These are phyloP conservation scores for Neonothopanus nambi DNA, from an alignment of 1,284 basidiomycete species.

Conservation along the genomic window DNA sequence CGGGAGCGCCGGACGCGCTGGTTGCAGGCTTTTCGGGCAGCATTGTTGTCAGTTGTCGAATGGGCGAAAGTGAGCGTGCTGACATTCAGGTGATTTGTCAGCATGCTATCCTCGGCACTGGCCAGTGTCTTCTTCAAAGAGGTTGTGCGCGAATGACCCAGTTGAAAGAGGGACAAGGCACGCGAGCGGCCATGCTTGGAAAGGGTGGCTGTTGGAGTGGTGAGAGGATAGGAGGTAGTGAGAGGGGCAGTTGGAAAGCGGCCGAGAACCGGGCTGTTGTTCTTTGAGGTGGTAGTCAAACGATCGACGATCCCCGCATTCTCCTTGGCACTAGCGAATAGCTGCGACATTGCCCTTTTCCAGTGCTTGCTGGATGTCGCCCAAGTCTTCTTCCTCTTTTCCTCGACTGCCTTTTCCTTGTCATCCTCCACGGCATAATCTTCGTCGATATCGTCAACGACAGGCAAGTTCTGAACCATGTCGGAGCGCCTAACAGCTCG, in stretches of 20 bases:
- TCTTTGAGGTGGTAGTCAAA: neutral
- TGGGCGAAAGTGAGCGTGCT: too few species aligned
- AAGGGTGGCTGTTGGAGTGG: neutral
- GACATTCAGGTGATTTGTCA: too few species aligned
- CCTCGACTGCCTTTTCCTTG: neutral
- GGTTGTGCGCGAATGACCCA: too few species aligned
- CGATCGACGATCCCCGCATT: constrained; percentile 1
- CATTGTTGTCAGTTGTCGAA: too few species aligned
- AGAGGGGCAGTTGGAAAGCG: neutral
- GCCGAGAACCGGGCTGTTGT: too few species aligned
- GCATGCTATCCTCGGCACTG: neutral
- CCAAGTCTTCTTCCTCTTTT: neutral
- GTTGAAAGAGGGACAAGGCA: neutral
- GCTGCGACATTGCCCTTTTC: neutral
- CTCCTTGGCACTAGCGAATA: neutral
- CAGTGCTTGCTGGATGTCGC: neutral
- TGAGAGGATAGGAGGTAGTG: neutral
- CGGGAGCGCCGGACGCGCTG: neutral
- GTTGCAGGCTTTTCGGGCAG: too few species aligned
- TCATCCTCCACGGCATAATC: neutral
- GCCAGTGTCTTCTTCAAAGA: neutral
- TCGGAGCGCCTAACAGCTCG: neutral
- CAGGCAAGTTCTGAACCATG: neutral
- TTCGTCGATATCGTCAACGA: neutral
- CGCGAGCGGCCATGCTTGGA: neutral